Evolutionary conservation across 108 stramenopile species (phyloP).

Genomic region (Pseudonitzschia delicatissima): DNA sequence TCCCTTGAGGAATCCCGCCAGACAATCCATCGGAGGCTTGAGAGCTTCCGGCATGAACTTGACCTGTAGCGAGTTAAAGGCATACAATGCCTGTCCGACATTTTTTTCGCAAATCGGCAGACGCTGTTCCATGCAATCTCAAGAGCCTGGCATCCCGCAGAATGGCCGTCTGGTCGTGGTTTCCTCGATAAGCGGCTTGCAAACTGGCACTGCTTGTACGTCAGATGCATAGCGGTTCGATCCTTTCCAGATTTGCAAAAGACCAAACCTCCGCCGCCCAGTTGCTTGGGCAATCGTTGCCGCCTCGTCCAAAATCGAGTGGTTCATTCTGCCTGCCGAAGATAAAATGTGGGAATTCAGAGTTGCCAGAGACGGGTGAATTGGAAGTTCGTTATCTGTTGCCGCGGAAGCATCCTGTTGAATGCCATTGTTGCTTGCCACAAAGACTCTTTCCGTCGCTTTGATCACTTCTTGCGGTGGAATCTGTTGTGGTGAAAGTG

Average conservation of each 20-base stretch:
- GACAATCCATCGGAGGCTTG: conserved; percentile 67
- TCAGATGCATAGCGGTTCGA: conserved; percentile 93
- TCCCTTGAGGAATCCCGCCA: conserved; percentile 63
- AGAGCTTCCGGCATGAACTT: conserved; percentile 88
- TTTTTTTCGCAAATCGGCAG: conserved; percentile 91
- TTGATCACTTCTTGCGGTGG: conserved; percentile 21
- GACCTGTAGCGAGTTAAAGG: conserved; percentile 86
- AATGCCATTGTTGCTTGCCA: background rate
- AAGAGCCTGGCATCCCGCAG: conserved; percentile 61
- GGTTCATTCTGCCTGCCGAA: conserved; percentile 82
- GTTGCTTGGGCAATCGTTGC: conserved; percentile 58
- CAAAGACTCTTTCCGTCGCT: conserved; percentile 18
- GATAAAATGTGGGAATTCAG: conserved; percentile 65
- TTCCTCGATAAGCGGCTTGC: conserved; percentile 46
- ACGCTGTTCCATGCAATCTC: conserved; percentile 84
- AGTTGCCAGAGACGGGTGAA: conserved; percentile 60
- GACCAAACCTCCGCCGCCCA: conserved; percentile 77
- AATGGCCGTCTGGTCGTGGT: conserved; percentile 25
- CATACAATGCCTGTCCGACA: conserved; percentile 86
- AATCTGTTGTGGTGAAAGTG: conserved; percentile 43
- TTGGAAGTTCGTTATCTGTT: conserved; percentile 25
- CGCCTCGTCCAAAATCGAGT: conserved; percentile 82
- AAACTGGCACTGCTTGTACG: conserved; percentile 84
- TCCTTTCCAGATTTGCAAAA: conserved; percentile 96
- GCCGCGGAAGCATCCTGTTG: background rate